Base-by-base conservation (phyloP, 2,329 filamentous ascomycete species). In the Teratosphaeria nubilosa region DNA sequence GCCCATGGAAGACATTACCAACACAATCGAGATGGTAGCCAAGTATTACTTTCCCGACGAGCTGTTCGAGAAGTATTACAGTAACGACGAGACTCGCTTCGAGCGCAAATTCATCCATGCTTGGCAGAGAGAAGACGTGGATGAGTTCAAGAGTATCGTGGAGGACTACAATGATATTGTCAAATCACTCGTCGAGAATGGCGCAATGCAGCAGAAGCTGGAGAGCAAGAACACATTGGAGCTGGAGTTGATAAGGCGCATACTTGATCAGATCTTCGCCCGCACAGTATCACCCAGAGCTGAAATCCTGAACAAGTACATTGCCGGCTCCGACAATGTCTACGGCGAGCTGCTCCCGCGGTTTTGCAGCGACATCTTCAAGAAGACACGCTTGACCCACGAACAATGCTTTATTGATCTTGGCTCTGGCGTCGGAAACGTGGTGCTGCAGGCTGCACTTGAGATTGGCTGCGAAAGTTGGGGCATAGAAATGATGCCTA, bases 401-500 rank as follows among this genome's bases (percentile, higher is more conserved):
- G 82, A 86, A 54, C 88, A 95, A 66, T 84, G 95, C 41, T 97
- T 99, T 71, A 86, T 99, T 60, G 94, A 99, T 70, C 81, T 99
- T 14, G 94, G 94, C 54, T 97, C 92, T 1, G 94, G 94, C 31
- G 94, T 97, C 16, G 94, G 92, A 53, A 99, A 97, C 70, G 92
- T 97, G 2, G 91, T 94, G 27, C 78, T 99, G 55, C 94, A 99
- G 72, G 91, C 92, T 1, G 94, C 94, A 0, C 81, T 99, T 22
- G 90, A 99, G 72, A 85, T 92, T 56, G 94, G 94, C 20, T 96
- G 91, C 72, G 90, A 96, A 70, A 92, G 88, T 73, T 96, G 91
- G 86, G 94, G 94, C 30, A 96, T 92, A 68, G 94, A 99, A 73
- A 90, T 95, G 80, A 95, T 96, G 90, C 82, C 87, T 58, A 95